These are phyloP conservation scores for Trichocladium uniseriatum DNA, from an alignment of 495 filamentous ascomycete species.

Conservation along the genomic window DNA sequence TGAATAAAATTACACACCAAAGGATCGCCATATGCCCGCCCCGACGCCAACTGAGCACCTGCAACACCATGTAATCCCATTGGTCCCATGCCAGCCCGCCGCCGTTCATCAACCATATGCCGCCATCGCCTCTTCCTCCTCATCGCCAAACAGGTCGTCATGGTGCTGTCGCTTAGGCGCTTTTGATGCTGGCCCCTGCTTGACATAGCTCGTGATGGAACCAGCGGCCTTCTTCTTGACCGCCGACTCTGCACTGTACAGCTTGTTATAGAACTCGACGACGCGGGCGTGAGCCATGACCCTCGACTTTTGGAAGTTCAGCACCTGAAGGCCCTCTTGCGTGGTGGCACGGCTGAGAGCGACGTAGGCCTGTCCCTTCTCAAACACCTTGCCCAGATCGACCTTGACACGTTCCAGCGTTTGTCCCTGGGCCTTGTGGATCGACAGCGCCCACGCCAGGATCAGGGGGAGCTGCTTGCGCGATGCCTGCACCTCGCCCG, in stretches of 20 bases:
- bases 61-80: constrained; percentile 1
- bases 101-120: constrained; percentile 25
- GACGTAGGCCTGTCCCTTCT: constrained; percentile 88
- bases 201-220: constrained; percentile 26
- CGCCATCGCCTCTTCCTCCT: constrained; percentile 33
- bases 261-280: constrained; percentile 68
- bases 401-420: constrained; percentile 93
- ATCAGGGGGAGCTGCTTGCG: constrained; percentile 76
- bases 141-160: constrained; percentile 17
- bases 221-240: constrained; percentile 19
- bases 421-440: constrained; percentile 97
- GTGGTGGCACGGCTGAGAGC: constrained; percentile 76
- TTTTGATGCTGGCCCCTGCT: background rate
- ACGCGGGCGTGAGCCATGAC: constrained; percentile 93
- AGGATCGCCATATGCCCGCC: background rate
- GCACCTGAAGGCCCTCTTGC: constrained; percentile 80
- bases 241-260: constrained; percentile 52
- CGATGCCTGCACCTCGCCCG: constrained; percentile 84
- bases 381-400: constrained; percentile 83
- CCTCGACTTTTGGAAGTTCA: constrained; percentile 79
- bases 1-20: background rate
- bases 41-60: background rate
- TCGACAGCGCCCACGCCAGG: constrained; percentile 91
- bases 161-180: background rate
- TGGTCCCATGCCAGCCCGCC: background rate